Percentiles rank a stretch among this genome's conserved stretches.
Evolutionary conservation across 2,329 filamentous ascomycete species (phyloP).

Genomic region (Ophiostoma sp.): DNA sequence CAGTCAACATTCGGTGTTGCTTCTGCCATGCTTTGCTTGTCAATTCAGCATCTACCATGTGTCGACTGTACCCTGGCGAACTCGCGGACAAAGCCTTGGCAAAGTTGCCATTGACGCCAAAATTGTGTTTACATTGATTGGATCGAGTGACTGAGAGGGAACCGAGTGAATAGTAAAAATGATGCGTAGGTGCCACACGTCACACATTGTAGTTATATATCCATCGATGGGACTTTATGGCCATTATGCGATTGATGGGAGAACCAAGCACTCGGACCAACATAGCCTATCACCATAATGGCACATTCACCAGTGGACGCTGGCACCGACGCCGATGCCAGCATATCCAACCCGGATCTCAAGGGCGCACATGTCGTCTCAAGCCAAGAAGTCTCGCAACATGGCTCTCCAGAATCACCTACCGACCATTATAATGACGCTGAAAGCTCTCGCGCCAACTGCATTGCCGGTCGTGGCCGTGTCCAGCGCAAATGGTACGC

Average conservation of each 20-base stretch:
- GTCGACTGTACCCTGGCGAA: neutral
- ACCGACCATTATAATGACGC: neutral
- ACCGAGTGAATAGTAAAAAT: neutral
- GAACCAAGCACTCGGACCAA: neutral
- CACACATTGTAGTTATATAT: neutral
- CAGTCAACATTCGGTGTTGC: neutral
- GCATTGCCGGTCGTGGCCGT: conserved; percentile 15
- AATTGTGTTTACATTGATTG: conserved; percentile 14
- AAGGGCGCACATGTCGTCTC: neutral
- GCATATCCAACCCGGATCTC: neutral
- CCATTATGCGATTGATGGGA: neutral
- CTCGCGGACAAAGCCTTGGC: neutral
- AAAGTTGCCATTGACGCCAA: conserved; percentile 23
- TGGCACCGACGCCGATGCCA: neutral
- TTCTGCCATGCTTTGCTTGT: neutral
- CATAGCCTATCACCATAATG: neutral
- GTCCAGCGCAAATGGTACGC: conserved; percentile 22
- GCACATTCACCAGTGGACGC: neutral
- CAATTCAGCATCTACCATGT: neutral
- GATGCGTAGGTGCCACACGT: neutral
- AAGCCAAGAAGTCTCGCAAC: neutral
- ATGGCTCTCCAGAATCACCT: neutral
- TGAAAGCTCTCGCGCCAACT: conserved; percentile 17
- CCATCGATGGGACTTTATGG: neutral
- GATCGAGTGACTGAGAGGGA: no score